These are phyloP conservation scores for Gryganskiella cystojenkinii DNA, from an alignment of 192 early-diverging fungal genomes.

Conservation along the genomic window DNA sequence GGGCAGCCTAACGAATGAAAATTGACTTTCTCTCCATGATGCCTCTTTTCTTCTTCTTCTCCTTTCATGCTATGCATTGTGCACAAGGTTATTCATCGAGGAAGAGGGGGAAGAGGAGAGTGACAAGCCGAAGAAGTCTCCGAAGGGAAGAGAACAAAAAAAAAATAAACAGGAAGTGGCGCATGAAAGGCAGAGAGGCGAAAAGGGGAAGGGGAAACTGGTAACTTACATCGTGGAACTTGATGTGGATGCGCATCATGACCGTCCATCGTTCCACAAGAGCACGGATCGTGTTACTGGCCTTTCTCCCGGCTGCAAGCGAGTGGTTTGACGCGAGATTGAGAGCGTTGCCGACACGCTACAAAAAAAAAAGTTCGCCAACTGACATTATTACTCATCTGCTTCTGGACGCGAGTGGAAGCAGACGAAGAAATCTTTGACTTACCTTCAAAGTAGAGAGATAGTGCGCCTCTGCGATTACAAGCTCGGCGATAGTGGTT, in stretches of 20 bases:
- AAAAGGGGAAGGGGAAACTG: neutral
- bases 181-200: neutral
- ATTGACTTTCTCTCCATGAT: too few relatives aligned
- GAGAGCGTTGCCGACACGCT: constrained; percentile 50
- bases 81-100: too few relatives aligned
- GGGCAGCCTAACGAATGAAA: neutral
- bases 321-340: constrained; percentile 25
- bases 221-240: constrained; percentile 47
- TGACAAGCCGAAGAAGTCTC: too few relatives aligned
- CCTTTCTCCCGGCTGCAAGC: constrained; percentile 24
- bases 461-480: constrained; percentile 44
- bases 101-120: too few relatives aligned
- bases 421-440: neutral
- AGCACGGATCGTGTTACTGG: constrained; percentile 25
- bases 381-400: too few relatives aligned
- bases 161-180: neutral
- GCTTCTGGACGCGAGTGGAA: too few relatives aligned
- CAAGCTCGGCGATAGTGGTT: constrained; percentile 35
- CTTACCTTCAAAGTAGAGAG: constrained; percentile 41
- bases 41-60: too few relatives aligned
- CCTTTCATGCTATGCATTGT: too few relatives aligned
- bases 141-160: neutral
- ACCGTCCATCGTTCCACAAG: constrained; percentile 49
- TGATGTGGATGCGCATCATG: constrained; percentile 40
- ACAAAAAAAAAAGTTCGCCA: neutral